Base-by-base conservation (phyloP, 2,329 filamentous ascomycete species). In the Fusarium newnesense region DNA sequence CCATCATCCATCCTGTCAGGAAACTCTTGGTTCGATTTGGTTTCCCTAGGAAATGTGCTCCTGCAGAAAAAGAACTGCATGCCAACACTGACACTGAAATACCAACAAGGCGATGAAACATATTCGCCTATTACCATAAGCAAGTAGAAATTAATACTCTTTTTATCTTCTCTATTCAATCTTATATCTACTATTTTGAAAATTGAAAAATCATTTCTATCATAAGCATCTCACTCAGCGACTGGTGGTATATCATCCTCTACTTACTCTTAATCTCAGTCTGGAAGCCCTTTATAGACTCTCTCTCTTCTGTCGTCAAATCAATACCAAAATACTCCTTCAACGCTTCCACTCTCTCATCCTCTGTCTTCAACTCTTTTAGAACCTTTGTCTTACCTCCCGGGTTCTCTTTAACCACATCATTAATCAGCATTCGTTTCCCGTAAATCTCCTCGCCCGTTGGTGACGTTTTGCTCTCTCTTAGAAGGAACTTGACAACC, bases 401-500 rank as follows among this genome's bases (percentile, higher is more conserved):
- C 37, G 87, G 70, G 71, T 88, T 87, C 80, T 81, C 83, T 80
- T 91, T 91, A 47, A 91, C 80, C 24, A 84, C 80, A 9, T 81
- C 84, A 28, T 86, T 84, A 9, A 85, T 78, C 70, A 92, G 76
- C 79, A 88, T 86, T 60, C 87, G 79, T 76, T 88, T 87, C 4
- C 89, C 90, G 32, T 85, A 81, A 52, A 89, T 83, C 70, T 84
- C 81, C 16, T 82, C 79, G 0, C 83, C 81, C 6, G 83, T 82
- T 42, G 84, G 81, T 50, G 88, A 80, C 7, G 79, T 81, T n/a
- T 56, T 84, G 65, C 59, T 82, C 70, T 50, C 81, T 67, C 65
- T 80, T 63, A 89, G 76, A 67, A 92, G 81, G 80, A 90, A 89
- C 78, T 84, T 87, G 59, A 85, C 83, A 63, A 88, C 85, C 26